Evolutionary conservation across 2,329 filamentous ascomycete species (phyloP).

Genomic region (Pseudogymnoascus sp.): DNA sequence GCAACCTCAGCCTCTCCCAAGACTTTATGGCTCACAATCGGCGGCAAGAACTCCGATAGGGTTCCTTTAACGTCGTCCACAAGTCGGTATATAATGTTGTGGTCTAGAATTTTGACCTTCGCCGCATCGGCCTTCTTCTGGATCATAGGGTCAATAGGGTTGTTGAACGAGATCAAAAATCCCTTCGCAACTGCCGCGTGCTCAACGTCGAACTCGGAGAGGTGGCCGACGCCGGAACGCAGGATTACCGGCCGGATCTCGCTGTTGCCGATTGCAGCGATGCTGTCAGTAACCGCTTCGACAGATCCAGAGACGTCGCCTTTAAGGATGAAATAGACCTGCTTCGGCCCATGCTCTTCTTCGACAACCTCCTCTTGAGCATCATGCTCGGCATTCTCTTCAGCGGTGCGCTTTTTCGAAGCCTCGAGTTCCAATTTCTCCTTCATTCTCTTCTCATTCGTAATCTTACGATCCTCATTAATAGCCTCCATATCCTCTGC

Average conservation of each 20-base stretch:
- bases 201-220: constrained; percentile 82
- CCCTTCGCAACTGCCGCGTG: constrained; percentile 72
- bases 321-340: constrained; percentile 79
- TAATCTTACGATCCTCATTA: constrained; percentile 52
- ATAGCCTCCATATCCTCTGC: constrained; percentile 68
- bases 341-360: constrained; percentile 37
- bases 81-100: constrained; percentile 79
- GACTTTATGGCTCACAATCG: constrained; percentile 59
- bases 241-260: constrained; percentile 74
- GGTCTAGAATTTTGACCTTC: constrained; percentile 71
- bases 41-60: constrained; percentile 62
- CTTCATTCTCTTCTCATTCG: constrained; percentile 53
- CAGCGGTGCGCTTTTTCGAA: constrained; percentile 28
- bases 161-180: constrained; percentile 82
- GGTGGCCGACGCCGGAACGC: constrained; percentile 65
- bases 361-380: constrained; percentile 24
- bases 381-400: constrained; percentile 20
- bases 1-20: constrained; percentile 81
- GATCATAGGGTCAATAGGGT: constrained; percentile 57
- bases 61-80: constrained; percentile 62
- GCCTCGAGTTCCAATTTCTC: constrained; percentile 46
- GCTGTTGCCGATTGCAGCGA: constrained; percentile 73
- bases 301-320: constrained; percentile 90
- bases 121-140: constrained; percentile 59
- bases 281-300: constrained; percentile 74